phyloP scores from a whole-genome alignment of 805 yeast species.

The Saccharomycopsis capsularis region DNA sequence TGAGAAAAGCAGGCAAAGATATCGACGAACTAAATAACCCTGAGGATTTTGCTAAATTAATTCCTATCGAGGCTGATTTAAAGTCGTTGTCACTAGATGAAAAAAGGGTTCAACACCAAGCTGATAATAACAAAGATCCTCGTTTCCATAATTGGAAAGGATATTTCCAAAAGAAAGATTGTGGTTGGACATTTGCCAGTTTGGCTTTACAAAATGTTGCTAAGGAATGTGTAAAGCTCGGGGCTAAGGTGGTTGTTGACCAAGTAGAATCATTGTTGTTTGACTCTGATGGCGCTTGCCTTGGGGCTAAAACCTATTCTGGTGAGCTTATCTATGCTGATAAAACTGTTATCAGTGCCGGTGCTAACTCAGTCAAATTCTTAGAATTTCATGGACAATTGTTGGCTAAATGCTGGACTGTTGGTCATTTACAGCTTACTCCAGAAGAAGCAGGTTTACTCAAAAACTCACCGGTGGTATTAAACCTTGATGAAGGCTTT shows the following conservation, averaged over 20 bases:
- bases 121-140: background rate
- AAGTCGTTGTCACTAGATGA: background rate
- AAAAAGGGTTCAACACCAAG: constrained; percentile 8
- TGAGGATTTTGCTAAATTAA: constrained; percentile 1
- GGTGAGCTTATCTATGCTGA: constrained; percentile 27
- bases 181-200: constrained; percentile 35
- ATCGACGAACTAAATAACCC: background rate
- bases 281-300: constrained; percentile 19
- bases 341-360: constrained; percentile 32
- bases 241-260: constrained; percentile 30
- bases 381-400: constrained; percentile 33
- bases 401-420: constrained; percentile 36
- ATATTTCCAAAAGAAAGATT: constrained; percentile 27
- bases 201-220: constrained; percentile 28
- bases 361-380: constrained; percentile 33
- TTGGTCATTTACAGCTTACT: constrained; percentile 34
- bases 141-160: constrained; percentile 29
- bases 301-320: constrained; percentile 28
- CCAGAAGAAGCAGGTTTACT: constrained; percentile 29
- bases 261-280: constrained; percentile 25
- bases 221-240: constrained; percentile 28
- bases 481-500: constrained; percentile 35
- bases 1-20: background rate
- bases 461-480: constrained; percentile 32
- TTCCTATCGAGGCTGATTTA: background rate